phyloP scores from a whole-genome alignment of 2,329 filamentous ascomycete genomes.

The Trichoderma pleuroti region DNA sequence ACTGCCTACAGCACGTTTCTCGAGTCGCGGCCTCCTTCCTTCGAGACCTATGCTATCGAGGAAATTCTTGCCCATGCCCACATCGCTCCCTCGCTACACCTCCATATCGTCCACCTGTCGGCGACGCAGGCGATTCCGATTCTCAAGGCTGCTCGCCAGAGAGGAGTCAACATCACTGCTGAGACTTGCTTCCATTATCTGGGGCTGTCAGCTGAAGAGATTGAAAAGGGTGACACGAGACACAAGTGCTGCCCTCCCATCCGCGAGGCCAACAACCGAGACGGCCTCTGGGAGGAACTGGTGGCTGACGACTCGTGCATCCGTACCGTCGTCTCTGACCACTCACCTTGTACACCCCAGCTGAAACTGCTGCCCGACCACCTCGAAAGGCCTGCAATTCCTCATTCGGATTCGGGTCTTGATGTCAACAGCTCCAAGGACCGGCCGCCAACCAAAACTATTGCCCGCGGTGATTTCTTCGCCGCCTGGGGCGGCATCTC shows the following conservation, averaged over 20 bases:
- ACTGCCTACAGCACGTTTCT: conserved; percentile 87
- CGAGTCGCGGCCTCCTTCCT: conserved; percentile 79
- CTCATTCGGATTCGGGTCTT: conserved; percentile 52
- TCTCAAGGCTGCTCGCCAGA: conserved; percentile 66
- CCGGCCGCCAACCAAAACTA: conserved; percentile 32
- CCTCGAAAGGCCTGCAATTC: conserved; percentile 44
- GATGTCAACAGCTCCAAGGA: conserved; percentile 42
- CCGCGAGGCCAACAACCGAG: conserved; percentile 74
- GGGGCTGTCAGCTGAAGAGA: conserved; percentile 75
- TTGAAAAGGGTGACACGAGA: conserved; percentile 79
- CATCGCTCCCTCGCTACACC: conserved; percentile 72
- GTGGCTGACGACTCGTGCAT: conserved; percentile 70
- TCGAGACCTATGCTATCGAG: conserved; percentile 87
- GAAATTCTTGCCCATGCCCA: conserved; percentile 80
- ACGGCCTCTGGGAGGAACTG: conserved; percentile 83
- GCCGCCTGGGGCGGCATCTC: conserved; percentile 95
- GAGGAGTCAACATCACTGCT: conserved; percentile 81
- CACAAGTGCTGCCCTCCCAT: conserved; percentile 97
- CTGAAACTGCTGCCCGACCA: conserved; percentile 80
- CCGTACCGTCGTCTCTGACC: conserved; percentile 87
- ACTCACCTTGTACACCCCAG: conserved; percentile 93
- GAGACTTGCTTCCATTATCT: conserved; percentile 97
- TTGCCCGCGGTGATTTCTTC: conserved; percentile 77
- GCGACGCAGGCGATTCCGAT: conserved; percentile 85
- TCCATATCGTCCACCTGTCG: conserved; percentile 92